Base-by-base conservation (phyloP, 2,329 filamentous ascomycete species). In the Cryphonectria radicalis region DNA sequence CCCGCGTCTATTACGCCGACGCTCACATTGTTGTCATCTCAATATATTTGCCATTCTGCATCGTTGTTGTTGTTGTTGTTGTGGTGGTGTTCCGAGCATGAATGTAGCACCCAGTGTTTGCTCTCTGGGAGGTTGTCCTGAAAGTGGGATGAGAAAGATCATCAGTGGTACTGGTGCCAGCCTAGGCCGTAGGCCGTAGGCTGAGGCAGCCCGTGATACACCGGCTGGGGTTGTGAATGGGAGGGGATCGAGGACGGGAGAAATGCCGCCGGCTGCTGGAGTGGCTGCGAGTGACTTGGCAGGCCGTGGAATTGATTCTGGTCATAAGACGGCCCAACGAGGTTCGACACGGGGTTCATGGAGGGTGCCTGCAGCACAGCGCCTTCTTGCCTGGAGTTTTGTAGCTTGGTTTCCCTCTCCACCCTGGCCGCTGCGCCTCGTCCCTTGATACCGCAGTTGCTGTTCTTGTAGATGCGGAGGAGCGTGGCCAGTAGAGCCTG, bases 401-500 rank as follows among this genome's bases (percentile, higher is more conserved):
- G 43, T 28, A 63, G 37, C 68, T 63, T 53, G 63, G 59, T 63
- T 28, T 75, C 74, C 63, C 79, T 79, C 68, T 94, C 28, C 22
- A 22, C 91, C 71, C 90, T 90, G 70, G 93, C 87, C 76, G 95
- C 93, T 79, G 95, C 96, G 60, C 96, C 96, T 63, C 96, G 90
- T 14, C 96, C 96, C 82, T 98, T 98, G 85, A 98, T 98, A 1
- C 96, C 96, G 81, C 97, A 97, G 87, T 98, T 98, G 82, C 92
- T 95, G 82, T 98, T 97, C 85, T 97, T 97, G 87, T 97, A 98
- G n/a, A 97, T 86, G 0, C 87, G 87, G 4, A 91, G 88, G 78
- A 98, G 96, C 82, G 97, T 97, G 75, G 92, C 89, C 84, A 92
- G 94, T 66, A 98, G 85, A 72, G 94, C 91, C 73, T 89, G 90